Evolutionary conservation across 2,329 filamentous ascomycete species (phyloP), one percentile per base, ranked within the genome.

Genomic region (Clarireedia sp.): DNA sequence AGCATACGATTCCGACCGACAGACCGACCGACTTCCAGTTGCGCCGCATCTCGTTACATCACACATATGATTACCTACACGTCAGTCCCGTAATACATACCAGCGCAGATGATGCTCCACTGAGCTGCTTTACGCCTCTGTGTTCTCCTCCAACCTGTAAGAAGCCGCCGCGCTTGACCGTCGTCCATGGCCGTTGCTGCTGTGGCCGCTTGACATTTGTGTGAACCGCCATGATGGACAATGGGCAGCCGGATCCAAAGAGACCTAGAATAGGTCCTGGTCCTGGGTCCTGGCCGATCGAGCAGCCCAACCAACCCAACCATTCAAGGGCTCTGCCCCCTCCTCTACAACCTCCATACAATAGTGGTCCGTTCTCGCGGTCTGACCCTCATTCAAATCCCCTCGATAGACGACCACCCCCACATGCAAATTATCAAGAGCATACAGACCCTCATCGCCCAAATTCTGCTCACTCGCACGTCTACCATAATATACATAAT

Each of bases 201-300:
- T 57, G 65, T 63, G 63, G 59, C 60, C 63, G 58, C 61, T 60
- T 67, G 61, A 67, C 53, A 70, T 74, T 73, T 75, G 74, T 70
- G 57, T 60, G 57, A 23, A 63, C 58, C 60, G 59, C 53, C 59
- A 68, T 65, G 75, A 83, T 83, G 81, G 80, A 83, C 73, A 73
- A 73, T 73, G 77, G 74, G 71, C 76, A 70, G 71, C 78, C 78
- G 67, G 79, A 82, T 66, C 72, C 70, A 67, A 83, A 83, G 74
- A 79, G 80, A 68, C 77, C 76, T 69, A 79, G 80, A 72, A 73
- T 82, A 63, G 71, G 51, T 43, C 38, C 57, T n/a, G 37, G 41
- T 33, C 51, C 57, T 51, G 29, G 19, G 19, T 33, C 56, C 45
- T 58, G 55, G 55, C 40, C 51, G 43, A 56, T 52, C 29, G 51